Base-by-base conservation (phyloP, 2,329 filamentous ascomycete species). In the Talaromyces sp. region DNA sequence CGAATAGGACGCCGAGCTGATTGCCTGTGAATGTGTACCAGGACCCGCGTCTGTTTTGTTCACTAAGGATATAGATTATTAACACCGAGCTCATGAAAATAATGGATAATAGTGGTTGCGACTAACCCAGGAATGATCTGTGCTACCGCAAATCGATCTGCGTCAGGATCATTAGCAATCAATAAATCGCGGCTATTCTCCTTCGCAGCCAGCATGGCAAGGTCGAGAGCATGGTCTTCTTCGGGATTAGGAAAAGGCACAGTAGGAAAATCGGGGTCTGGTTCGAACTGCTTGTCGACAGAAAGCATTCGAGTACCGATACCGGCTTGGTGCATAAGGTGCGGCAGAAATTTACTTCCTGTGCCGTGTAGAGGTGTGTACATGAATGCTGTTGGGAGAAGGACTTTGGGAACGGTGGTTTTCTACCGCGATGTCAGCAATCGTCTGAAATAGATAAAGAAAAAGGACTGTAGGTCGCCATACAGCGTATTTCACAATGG, bases 21-120 rank as follows among this genome's bases (percentile, higher is more conserved):
- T 87, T 86, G n/a, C 84, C 84, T 0, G 82, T 86, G 65, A 86
- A 81, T 50, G 83, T 79, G 57, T 81, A 78, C 82, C 84, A 87
- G 61, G 70, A 71, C 10, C 78, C 80, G 53, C 74, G 25, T 19
- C 40, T 77, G 41, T 17, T n/a, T n/a, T 33, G 31, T 62, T 45
- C 17, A 21, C 6, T 10, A 9, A 48, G 61, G 22, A 13, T 11
- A n/a, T 21, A 13, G 8, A 40, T 33, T 11, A 33, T 58, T 50
- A 58, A 17, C 10, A 50, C 11, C 21, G 9, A 17, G 15, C 7
- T n/a, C n/a, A n/a, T n/a, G n/a, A 28, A 7, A 28, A 28, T 25
- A 43, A 28, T 35, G 31, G 3, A 6, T 37, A 2, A 2, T 15
- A 22, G n/a, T 17, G 8, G 25, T 48, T 6, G n/a, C 8, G 33